Evolutionary conservation across 805 yeast species (phyloP), one percentile per base, ranked within the genome.

Genomic region (Diddensiella transvaalensis): DNA sequence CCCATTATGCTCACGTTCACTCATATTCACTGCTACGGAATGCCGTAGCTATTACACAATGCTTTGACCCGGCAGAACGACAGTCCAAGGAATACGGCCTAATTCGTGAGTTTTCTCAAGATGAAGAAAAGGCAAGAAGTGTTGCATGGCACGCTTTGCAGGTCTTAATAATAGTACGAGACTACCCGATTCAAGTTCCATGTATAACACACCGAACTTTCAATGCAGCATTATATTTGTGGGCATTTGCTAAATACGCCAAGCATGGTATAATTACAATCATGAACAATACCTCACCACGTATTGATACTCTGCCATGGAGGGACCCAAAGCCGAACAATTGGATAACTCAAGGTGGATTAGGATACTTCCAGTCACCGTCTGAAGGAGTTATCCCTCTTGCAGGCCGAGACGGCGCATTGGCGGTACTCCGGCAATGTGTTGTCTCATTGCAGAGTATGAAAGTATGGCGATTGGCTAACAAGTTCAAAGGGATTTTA

Each of bases 71-170:
- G 18, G 36, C 6, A 3, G n/a, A 17, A 2, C 38, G 22, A 3
- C 11, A 8, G 10, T 11, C n/a, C n/a, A 35, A 17, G 8, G 38
- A 35, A n/a, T 13, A n/a, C 29, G 46, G 21, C 19, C 40, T 42
- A 11, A 22, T 32, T 26, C 18, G 32, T 3, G 24, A 29, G 3
- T 42, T 42, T 19, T n/a, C 46, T 13, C 18, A 30, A 3, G 24
- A 30, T 21, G 29, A 38, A 3, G 21, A 10, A 8, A 17, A 30
- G 17, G 46, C 46, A 18, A 30, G 46, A 36, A 19, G 21, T 3
- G 23, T 42, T 11, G 46, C 46, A 2, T 42, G 46, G 46, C 46
- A 42, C 21, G 46, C 46, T 4, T n/a, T 42, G 21, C 40, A 42
- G 24, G 38, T 42, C 6, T 40, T 42, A 11, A 40, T 42, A 13